Evolutionary conservation across 2,329 filamentous ascomycete genomes (phyloP).

Genomic region (Lachnellula suecica): DNA sequence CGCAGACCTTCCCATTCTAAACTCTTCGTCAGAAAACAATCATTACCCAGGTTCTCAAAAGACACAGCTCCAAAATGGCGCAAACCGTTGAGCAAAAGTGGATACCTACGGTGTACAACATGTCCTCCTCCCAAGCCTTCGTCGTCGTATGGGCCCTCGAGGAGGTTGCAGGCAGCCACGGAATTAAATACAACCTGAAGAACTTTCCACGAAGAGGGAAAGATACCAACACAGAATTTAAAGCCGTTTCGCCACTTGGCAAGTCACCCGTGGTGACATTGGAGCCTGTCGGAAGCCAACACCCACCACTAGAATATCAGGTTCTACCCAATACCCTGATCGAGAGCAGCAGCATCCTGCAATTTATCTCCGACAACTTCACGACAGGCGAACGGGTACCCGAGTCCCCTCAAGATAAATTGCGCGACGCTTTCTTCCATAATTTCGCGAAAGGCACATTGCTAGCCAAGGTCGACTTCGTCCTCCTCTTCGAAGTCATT

Average conservation of each 20-base stretch:
- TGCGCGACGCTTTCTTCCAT: constrained; percentile 25
- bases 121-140: constrained; percentile 25
- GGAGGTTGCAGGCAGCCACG: constrained; percentile 21
- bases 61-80: too few species aligned
- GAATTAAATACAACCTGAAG: constrained; percentile 25
- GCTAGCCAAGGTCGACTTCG: not conserved
- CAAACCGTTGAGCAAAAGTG: constrained; percentile 7
- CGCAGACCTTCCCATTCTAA: too few species aligned
- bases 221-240: constrained; percentile 15
- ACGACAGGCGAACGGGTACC: constrained; percentile 21
- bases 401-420: constrained; percentile 16
- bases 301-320: constrained; percentile 3
- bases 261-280: constrained; percentile 29
- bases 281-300: constrained; percentile 7
- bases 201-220: constrained; percentile 21
- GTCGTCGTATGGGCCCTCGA: constrained; percentile 29
- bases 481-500: constrained; percentile 20
- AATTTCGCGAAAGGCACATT: constrained; percentile 26
- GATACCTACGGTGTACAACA: constrained; percentile 26
- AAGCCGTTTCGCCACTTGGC: constrained; percentile 23
- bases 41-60: too few species aligned
- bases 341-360: constrained; percentile 29
- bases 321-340: constrained; percentile 19
- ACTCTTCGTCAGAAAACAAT: too few species aligned
- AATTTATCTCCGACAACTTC: constrained; percentile 28